Conservation (phyloP, 768 basidiomycete genomes). For the Phanerochaete sordida region DNA sequence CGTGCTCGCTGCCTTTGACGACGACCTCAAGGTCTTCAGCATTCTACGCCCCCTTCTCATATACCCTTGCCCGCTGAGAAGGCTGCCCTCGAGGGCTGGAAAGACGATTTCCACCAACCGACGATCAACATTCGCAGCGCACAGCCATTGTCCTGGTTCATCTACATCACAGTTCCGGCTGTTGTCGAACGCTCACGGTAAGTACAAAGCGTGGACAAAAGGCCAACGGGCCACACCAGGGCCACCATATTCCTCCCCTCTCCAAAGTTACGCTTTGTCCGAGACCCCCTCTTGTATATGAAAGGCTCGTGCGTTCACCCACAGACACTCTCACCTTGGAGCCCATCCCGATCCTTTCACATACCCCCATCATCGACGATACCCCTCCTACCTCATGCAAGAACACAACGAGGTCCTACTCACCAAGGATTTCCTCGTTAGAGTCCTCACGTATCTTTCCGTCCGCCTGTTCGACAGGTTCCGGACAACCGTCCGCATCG, state of each 20-base stretch:
- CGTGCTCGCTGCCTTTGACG: not conserved
- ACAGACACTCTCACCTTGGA: not conserved
- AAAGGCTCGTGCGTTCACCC: not conserved
- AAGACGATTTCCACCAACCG: not conserved
- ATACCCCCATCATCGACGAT: not conserved
- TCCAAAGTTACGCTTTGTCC: not conserved
- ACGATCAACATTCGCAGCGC: not conserved
- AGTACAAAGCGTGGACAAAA: not conserved
- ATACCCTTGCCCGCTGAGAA: not conserved
- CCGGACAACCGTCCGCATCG: constrained; percentile 50
- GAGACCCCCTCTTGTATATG: not conserved
- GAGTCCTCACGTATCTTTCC: constrained; percentile 52
- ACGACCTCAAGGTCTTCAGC: not conserved
- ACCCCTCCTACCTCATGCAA: constrained; percentile 8
- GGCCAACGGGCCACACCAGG: not conserved
- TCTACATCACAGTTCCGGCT: not conserved
- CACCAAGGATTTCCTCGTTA: constrained; percentile 31
- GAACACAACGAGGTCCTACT: constrained; percentile 35
- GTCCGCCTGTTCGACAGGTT: constrained; percentile 43
- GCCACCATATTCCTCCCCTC: not conserved
- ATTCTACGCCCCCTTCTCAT: not conserved
- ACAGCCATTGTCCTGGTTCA: not conserved
- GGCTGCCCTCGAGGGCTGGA: not conserved
- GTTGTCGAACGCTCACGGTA: not conserved
- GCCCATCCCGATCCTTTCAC: not conserved